Conservation (phyloP, 208 protist genomes). For the Wallacemonas sp. region DNA sequence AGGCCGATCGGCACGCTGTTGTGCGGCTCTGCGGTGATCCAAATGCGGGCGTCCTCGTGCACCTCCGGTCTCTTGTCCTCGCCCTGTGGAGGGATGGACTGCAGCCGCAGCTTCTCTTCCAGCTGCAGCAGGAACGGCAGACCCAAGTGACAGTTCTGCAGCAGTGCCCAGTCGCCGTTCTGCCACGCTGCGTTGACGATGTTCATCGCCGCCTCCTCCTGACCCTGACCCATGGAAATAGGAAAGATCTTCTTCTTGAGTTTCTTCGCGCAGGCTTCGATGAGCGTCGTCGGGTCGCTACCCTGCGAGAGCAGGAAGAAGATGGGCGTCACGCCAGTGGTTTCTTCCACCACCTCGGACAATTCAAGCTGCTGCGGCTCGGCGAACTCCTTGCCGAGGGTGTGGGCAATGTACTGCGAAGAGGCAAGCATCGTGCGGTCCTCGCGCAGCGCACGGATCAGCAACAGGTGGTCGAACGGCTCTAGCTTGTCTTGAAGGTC, state of each 20-base stretch:
- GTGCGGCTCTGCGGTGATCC: conserved; percentile 96
- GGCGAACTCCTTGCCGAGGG: conserved; percentile 93
- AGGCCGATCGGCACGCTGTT: conserved; percentile 95
- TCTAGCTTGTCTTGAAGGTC: conserved; percentile 94
- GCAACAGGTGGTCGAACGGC: conserved; percentile 93
- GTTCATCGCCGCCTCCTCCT: conserved; percentile 95
- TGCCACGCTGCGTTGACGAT: conserved; percentile 83
- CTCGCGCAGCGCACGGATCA: conserved; percentile 93
- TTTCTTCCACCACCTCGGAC: conserved; percentile 87
- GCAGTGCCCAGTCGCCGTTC: conserved; percentile 94
- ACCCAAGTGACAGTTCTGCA: conserved; percentile 98
- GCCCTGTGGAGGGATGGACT: conserved; percentile 62
- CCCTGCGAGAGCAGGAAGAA: conserved; percentile 97
- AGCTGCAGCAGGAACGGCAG: conserved; percentile 91
- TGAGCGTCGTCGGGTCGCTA: conserved; percentile 95
- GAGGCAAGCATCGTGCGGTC: conserved; percentile 96
- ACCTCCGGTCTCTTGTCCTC: conserved; percentile 81
- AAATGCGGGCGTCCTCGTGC: conserved; percentile 94
- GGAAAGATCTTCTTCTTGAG: conserved; percentile 93
- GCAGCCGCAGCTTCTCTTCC: conserved; percentile 85
- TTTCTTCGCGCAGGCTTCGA: conserved; percentile 95
- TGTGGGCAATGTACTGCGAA: conserved; percentile 88
- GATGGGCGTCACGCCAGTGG: conserved; percentile 89
- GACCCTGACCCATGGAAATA: conserved; percentile 98
- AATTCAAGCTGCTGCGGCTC: conserved; percentile 91